Evolutionary conservation across 768 basidiomycete genomes (phyloP).

Genomic region (Lactarius sanguifluus): DNA sequence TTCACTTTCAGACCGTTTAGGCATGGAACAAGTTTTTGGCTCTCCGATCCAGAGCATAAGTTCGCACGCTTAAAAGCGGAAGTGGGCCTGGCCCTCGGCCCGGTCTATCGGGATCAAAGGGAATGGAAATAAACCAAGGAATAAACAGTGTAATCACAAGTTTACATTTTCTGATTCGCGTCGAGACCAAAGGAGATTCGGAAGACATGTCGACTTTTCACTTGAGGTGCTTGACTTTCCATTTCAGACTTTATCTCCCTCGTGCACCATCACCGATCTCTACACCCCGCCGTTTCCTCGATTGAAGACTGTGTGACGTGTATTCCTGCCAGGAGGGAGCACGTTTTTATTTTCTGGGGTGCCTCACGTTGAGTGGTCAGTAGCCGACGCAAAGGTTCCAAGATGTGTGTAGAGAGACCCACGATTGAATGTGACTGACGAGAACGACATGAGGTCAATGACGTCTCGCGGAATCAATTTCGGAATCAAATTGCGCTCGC

Average conservation of each 20-base stretch:
- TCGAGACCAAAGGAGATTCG: background rate
- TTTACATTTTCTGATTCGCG: background rate
- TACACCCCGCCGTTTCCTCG: background rate
- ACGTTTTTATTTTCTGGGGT: too few relatives aligned
- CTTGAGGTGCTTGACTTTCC: background rate
- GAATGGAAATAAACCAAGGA: too few relatives aligned
- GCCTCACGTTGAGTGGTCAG: too few relatives aligned
- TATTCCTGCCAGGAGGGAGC: background rate
- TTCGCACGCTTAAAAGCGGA: too few relatives aligned
- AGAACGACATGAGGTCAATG: background rate
- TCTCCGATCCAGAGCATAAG: background rate
- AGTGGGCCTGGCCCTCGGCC: background rate
- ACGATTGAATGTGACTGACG: too few relatives aligned
- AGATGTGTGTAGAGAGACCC: too few relatives aligned
- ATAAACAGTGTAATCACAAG: too few relatives aligned
- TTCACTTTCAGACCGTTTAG: background rate
- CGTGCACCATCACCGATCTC: background rate
- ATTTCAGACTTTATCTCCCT: background rate
- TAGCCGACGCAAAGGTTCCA: too few relatives aligned
- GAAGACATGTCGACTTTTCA: background rate
- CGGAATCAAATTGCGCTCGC: background rate
- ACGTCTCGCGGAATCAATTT: background rate
- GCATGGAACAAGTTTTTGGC: background rate
- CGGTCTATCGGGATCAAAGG: too few relatives aligned
- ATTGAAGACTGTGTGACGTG: background rate